Evolutionary conservation across 192 early-diverging fungal genomes (phyloP).

Genomic region (Allomyces macrogynus): DNA sequence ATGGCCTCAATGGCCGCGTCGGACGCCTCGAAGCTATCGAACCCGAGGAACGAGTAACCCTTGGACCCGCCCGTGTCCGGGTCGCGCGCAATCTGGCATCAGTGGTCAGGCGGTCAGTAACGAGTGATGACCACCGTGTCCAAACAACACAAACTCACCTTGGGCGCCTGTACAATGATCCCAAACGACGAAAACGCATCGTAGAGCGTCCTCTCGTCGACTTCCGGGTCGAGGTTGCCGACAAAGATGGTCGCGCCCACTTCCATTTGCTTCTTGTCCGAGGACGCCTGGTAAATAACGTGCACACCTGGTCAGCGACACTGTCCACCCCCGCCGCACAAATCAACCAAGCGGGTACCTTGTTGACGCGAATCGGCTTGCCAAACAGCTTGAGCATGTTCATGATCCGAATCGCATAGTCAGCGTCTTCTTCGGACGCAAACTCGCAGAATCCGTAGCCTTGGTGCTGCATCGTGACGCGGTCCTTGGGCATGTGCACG

Average conservation of each 20-base stretch:
- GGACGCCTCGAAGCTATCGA: slow-evolving; percentile 81
- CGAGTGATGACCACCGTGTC: slow-evolving; percentile 1
- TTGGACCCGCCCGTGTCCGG: slow-evolving; percentile 63
- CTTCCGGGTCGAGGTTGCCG: slow-evolving; percentile 81
- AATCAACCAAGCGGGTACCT: slow-evolving; percentile 13
- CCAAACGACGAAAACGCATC: slow-evolving; percentile 96
- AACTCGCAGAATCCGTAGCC: slow-evolving; percentile 96
- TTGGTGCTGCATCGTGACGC: slow-evolving; percentile 80
- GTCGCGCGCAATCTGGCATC: slow-evolving; percentile 49
- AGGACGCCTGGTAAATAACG: slow-evolving; percentile 34
- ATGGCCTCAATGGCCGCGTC: slow-evolving; percentile 96
- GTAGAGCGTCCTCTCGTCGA: slow-evolving; percentile 74
- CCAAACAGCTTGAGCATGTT: slow-evolving; percentile 91
- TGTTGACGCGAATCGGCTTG: slow-evolving; percentile 89
- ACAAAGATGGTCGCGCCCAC: slow-evolving; percentile 93
- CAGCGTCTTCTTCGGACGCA: slow-evolving; percentile 77
- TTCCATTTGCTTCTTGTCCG: slow-evolving; percentile 65
- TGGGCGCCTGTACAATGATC: slow-evolving; percentile 63
- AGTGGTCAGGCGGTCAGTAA: slow-evolving; percentile 5
- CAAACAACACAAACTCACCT: slow-evolving; percentile 15
- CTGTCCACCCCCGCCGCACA: background rate
- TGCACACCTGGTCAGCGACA: background rate
- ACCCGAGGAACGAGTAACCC: slow-evolving; percentile 83
- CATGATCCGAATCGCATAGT: slow-evolving; percentile 91
- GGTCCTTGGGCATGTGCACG: slow-evolving; percentile 93